Base-by-base conservation (phyloP, 2,329 filamentous ascomycete species). In the Fusarium denticulatum region DNA sequence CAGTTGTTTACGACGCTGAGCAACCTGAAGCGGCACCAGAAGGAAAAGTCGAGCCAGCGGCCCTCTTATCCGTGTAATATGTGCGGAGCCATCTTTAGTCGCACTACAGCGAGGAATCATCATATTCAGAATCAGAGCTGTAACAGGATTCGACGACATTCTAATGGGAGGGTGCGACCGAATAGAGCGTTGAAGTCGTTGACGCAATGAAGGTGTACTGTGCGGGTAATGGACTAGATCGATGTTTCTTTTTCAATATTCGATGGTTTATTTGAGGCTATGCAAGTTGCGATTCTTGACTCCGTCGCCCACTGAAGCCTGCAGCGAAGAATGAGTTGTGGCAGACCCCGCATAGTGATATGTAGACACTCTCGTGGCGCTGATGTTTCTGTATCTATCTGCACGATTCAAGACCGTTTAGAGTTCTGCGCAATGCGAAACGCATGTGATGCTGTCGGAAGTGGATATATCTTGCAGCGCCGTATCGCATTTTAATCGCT, bases 71-170 rank as follows among this genome's bases (percentile, higher is more conserved):
- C 26, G 24, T 62, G 59, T n/a, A 36, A 26, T 32, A 56, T 56
- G 49, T 62, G 59, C 39, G 59, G 59, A 1, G 59, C 59, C 4
- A 57, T 36, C 15, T 62, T 62, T 30, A 62, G 59, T 22, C 59
- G 59, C 1, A 62, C 59, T 5, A 62, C 59, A 3, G 59, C 59
- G 22, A 56, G 59, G 22, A 62, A 62, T 34, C 50, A 56, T 14
- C 59, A 62, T 3, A 56, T 62, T 43, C 49, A 43, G 59, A 62
- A 56, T 4, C 37, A 56, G 30, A 62, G 49, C 16, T 62, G 59
- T 20, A 62, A 62, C n/a, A 57, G 59, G 1, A 62, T 62, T 5
- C 26, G 59, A 20, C 30, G 49, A 10, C 50, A 62, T 28, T 62
- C 59, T 12, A 62, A 62, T 26, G 59, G 59, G 24, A 59, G 56